A percentile compares a stretch with the other conserved stretches of the same genome.
Evolutionary conservation across 2,329 filamentous ascomycete species (phyloP).

Genomic region (Curvularia eragrostidis): DNA sequence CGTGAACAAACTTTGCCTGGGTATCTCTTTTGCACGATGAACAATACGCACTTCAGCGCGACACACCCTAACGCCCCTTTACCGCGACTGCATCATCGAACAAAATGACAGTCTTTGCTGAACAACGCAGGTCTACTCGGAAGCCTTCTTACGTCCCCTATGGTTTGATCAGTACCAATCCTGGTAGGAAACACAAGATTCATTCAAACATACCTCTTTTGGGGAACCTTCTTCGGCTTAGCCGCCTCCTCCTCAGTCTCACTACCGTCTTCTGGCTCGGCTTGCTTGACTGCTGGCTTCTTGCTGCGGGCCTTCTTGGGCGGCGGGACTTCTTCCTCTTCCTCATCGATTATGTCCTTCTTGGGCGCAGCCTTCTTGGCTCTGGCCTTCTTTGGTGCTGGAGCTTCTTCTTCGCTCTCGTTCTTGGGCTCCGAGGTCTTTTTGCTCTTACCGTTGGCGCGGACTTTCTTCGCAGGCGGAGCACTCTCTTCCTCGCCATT

Average conservation of each 20-base stretch:
- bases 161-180: conserved; percentile 12
- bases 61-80: conserved; percentile 11
- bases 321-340: conserved; percentile 19
- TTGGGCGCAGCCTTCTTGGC: conserved; percentile 15
- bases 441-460: conserved; percentile 22
- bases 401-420: conserved; percentile 24
- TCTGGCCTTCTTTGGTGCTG: conserved; percentile 40
- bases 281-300: conserved; percentile 32
- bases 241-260: conserved; percentile 11
- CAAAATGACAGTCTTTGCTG: neutral
- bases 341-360: conserved; percentile 22
- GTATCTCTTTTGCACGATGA: conserved; percentile 6
- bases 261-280: conserved; percentile 21
- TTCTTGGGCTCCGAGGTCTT: conserved; percentile 15
- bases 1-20: conserved; percentile 1
- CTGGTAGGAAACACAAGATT: neutral
- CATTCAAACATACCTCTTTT: conserved; percentile 36
- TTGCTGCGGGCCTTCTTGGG: conserved; percentile 44
- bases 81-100: neutral
- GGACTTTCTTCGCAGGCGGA: conserved; percentile 26
- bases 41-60: conserved; percentile 1
- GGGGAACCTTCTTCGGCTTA: conserved; percentile 26
- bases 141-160: conserved; percentile 37
- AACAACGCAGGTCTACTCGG: conserved; percentile 17
- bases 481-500: conserved; percentile 31